Evolutionary conservation across 768 basidiomycete species (phyloP).

Genomic region (Leucocoprinus leucothites): DNA sequence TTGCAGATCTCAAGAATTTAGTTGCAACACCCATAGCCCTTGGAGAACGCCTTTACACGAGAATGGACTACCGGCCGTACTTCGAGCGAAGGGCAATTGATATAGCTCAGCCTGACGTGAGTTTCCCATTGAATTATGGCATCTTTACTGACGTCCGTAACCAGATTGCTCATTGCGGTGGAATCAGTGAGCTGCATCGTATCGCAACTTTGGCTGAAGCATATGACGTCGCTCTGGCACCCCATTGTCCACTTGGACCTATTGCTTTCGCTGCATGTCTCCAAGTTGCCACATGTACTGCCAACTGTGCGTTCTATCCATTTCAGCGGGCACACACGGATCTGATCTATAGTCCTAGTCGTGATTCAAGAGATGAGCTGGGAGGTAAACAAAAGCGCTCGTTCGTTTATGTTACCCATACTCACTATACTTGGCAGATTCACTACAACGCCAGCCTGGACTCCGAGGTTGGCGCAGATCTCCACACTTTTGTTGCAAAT

Average conservation of each 20-base stretch:
- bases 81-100: constrained; percentile 62
- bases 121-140: constrained; percentile 13
- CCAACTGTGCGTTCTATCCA: constrained; percentile 46
- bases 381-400: constrained; percentile 34
- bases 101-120: constrained; percentile 66
- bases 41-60: constrained; percentile 62
- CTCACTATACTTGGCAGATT: constrained; percentile 36
- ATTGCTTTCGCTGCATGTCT: constrained; percentile 71
- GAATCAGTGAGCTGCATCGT: constrained; percentile 55
- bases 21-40: constrained; percentile 60
- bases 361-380: constrained; percentile 67
- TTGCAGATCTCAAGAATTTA: constrained; percentile 51
- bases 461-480: constrained; percentile 39
- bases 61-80: constrained; percentile 62
- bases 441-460: constrained; percentile 51
- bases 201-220: constrained; percentile 60
- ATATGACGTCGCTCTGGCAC: constrained; percentile 70
- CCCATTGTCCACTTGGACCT: constrained; percentile 71
- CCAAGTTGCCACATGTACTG: constrained; percentile 54
- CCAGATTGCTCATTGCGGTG: constrained; percentile 59
- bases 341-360: constrained; percentile 28
- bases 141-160: neutral
- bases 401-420: neutral
- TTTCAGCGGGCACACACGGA: neutral
- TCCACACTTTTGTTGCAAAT: constrained; percentile 56